Evolutionary conservation across 129 eudicot species (phyloP), one percentile per base, ranked within the genome.

Genomic region (Flaveria sonorensis): DNA sequence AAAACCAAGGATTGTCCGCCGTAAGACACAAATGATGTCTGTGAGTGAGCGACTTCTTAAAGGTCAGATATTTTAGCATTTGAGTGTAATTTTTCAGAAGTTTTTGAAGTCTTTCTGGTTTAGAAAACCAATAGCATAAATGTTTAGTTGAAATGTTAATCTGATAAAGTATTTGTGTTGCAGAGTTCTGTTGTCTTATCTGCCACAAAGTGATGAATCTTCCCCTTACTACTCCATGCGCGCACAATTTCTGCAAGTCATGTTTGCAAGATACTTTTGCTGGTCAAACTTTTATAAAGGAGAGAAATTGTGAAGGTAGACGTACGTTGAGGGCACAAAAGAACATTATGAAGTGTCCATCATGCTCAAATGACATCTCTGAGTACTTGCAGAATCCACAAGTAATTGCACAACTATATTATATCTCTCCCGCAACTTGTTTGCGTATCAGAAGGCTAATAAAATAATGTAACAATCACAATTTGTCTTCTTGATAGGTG

Each of bases 191-290:
- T 68, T 93, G 98, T 73, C 88, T 87, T 6, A 68, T 90, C 16
- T 93, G 98, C 72, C 65, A 71, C 7, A 87, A 93, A 24, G 91
- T 93, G 81, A 80, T 93, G 95, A 81, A 71, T 72, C 89, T 74
- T 24, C 98, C 98, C 0, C 87, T 93, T 26, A 90, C 98, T 4
- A 90, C 98, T 28, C 98, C 98, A 12, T 93, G 98, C 81, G 97
- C 92, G 7, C 98, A 93, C 75, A 90, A 93, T 81, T 93, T 90
- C 83, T 93, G 98, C 77, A 90, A 93, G 85, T 48, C 85, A 43
- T 93, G 97, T 83, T 85, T 90, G 80, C 87, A 88, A 70, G 83
- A 80, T 70, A 74, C 84, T 28, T 93, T 93, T 84, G 88, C 85
- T 69, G 98, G 98, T 40, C 91, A 93, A 81, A 75, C 88, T 57